Percentiles rank a stretch among this genome's conserved stretches.
phyloP scores from a whole-genome alignment of 2,329 filamentous ascomycete species.

The Diatrype stigma region DNA sequence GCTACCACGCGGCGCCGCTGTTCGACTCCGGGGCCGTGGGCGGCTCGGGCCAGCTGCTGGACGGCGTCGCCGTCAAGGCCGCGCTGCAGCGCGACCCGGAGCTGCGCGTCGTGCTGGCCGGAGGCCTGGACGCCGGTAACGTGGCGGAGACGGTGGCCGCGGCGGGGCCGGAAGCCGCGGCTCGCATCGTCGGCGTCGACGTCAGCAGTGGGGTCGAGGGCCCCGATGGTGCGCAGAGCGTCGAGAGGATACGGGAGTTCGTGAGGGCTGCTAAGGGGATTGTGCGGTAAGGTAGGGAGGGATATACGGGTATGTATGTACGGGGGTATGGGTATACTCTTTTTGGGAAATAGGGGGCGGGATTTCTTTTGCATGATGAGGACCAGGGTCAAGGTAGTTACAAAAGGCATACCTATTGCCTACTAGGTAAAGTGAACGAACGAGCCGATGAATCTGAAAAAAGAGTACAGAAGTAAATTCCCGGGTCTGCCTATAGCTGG shows the following conservation, averaged over 20 bases:
- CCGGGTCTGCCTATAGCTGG: too few species aligned
- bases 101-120: constrained; percentile 77
- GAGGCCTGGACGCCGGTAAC: constrained; percentile 78
- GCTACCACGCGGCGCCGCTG: constrained; percentile 78
- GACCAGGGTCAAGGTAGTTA: too few species aligned
- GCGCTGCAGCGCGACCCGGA: constrained; percentile 63
- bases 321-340: too few species aligned
- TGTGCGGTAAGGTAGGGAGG: constrained; percentile 36
- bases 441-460: too few species aligned
- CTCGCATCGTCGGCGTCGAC: constrained; percentile 76
- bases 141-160: constrained; percentile 62
- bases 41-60: constrained; percentile 76
- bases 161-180: constrained; percentile 54
- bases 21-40: constrained; percentile 71
- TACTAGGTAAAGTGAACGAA: too few species aligned
- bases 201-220: constrained; percentile 93
- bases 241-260: constrained; percentile 78
- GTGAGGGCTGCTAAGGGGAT: constrained; percentile 65
- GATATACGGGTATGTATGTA: too few species aligned
- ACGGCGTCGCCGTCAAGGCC: constrained; percentile 64
- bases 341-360: too few species aligned
- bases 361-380: too few species aligned
- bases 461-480: too few species aligned
- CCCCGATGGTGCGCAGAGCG: constrained; percentile 70
- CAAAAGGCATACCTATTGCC: too few species aligned